Conservation (phyloP, 2,329 filamentous ascomycete species). For the Celoporthe dispersa region DNA sequence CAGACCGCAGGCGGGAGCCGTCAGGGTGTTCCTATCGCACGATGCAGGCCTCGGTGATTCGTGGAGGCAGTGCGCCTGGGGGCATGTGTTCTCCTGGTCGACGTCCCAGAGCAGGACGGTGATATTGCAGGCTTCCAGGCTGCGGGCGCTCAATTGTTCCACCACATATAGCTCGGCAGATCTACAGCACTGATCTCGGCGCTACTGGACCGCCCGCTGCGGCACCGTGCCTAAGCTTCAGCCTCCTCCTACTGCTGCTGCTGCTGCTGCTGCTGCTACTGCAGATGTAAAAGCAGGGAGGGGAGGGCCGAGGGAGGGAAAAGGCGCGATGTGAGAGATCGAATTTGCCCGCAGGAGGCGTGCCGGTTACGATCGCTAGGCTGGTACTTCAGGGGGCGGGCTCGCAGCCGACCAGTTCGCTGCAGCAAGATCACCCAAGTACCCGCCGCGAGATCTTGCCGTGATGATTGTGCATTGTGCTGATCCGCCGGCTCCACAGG, state of each 20-base stretch:
- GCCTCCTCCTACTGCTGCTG: slow-evolving; percentile 2
- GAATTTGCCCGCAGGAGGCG: not conserved
- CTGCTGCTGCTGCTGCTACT: not conserved
- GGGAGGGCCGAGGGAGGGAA: not conserved
- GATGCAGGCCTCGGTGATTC: slow-evolving; percentile 2
- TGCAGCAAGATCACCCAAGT: slow-evolving; percentile 7
- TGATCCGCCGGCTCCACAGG: slow-evolving; percentile 5
- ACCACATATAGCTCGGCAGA: slow-evolving; percentile 29
- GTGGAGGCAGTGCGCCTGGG: not conserved
- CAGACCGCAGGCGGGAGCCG: slow-evolving; percentile 1
- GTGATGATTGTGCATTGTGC: slow-evolving; percentile 3
- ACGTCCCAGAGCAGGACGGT: not conserved
- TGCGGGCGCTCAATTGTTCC: slow-evolving; percentile 25
- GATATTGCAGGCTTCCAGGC: slow-evolving; percentile 7
- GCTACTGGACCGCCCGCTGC: slow-evolving; percentile 14
- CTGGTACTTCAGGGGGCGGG: not conserved
- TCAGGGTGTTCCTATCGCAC: slow-evolving; percentile 12
- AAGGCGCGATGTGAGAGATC: not conserved
- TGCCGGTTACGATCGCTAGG: not conserved
- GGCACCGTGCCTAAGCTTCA: not conserved
- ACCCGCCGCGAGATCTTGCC: slow-evolving; percentile 6
- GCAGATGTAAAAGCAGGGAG: not conserved
- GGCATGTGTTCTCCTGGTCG: slow-evolving; percentile 2
- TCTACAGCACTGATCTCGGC: slow-evolving; percentile 18
- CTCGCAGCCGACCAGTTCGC: not conserved